Evolutionary conservation across 192 early-diverging fungal genomes (phyloP).

Genomic region (Coemansia sp.): DNA sequence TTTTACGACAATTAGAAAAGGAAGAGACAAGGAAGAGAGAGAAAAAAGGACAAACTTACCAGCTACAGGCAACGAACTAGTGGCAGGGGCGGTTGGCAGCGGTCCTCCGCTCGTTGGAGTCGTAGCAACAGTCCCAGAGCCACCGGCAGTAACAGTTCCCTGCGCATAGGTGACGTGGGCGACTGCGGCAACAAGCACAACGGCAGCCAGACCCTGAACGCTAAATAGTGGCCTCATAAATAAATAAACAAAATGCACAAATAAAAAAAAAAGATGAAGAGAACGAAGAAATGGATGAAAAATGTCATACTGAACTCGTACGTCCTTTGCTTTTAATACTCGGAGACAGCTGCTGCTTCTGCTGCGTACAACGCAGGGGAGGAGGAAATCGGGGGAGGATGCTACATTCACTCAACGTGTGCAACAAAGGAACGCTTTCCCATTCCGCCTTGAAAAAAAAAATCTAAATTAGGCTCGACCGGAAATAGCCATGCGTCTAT

Average conservation of each 20-base stretch:
- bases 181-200: constrained; percentile 1
- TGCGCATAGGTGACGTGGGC: not conserved
- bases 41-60: not conserved
- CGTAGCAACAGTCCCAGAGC: not conserved
- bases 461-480: constrained; percentile 4
- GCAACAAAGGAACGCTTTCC: too few species aligned
- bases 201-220: not conserved
- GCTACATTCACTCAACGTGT: not conserved
- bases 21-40: too few species aligned
- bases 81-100: not conserved
- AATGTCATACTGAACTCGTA: not conserved
- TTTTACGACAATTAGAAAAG: too few species aligned
- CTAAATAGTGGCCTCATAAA: not conserved
- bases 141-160: not conserved
- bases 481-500: not conserved
- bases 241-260: not conserved
- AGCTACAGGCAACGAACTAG: not conserved
- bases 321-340: not conserved
- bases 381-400: too few species aligned
- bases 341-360: not conserved
- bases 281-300: not conserved
- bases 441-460: not conserved
- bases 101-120: not conserved
- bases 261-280: not conserved
- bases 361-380: too few species aligned